Evolutionary conservation across 495 filamentous ascomycete genomes (phyloP), one percentile per base, ranked within the genome.

Genomic region (Tricharina praecox): DNA sequence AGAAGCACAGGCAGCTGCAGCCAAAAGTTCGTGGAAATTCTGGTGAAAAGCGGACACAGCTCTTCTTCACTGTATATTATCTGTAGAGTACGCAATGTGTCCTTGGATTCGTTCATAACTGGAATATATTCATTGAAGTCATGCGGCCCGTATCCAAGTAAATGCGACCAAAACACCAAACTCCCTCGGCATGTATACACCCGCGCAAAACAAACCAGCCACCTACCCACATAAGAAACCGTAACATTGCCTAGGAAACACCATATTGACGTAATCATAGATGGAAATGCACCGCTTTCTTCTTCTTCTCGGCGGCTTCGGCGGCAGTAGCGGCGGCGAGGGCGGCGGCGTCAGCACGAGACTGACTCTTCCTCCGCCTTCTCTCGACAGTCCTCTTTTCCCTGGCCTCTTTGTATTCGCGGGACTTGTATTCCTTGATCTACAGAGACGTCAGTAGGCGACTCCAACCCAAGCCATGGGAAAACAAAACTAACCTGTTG

Each of bases 341-440:
- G n/a, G n/a, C 18, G 48, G 52, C 47, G 53, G 62, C 49, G 51
- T 53, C 30, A 52, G 34, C 41, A 34, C 46, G 33, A 43, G 7
- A 50, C 39, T 33, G 35, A 11, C 18, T 53, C 49, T 33, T 59
- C 44, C 58, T 55, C 34, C 66, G 72, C 52, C 73, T 64, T 33
- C 81, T 67, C 21, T 76, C 68, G 59, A 83, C 76, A 49, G 69
- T 80, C 55, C 86, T 68, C 55, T 69, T 78, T 35, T 81, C 76
- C 30, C 86, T 70, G 18, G 86, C 87, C 63, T 96, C 88, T 41
- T 76, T 69, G 49, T 82, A 80, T 62, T 93, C 86, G 2, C 88
- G 70, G 47, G 70, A 77, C 58, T 73, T 77, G 70, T 88, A 96
- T 40, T 93, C 84, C 40, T 75, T 72, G 37, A 96, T 55, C 56